These are phyloP conservation scores for Tuber umbilicatum DNA, from an alignment of 495 filamentous ascomycete species.

Conservation along the genomic window DNA sequence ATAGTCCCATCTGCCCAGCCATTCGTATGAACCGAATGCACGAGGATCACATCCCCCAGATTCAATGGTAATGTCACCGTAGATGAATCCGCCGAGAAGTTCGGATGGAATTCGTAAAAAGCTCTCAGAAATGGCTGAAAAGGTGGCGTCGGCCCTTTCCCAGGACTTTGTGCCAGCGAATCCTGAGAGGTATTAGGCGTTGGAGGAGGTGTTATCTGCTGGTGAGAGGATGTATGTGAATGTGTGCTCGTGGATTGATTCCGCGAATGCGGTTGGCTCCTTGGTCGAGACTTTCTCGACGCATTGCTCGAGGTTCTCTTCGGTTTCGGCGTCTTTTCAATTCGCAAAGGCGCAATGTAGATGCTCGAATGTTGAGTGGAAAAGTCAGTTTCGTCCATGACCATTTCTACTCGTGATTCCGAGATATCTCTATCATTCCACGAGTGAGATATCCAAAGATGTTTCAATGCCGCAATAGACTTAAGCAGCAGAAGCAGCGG, in stretches of 20 bases:
- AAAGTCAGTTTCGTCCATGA: constrained; percentile 45
- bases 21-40: constrained; percentile 96
- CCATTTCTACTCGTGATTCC: constrained; percentile 27
- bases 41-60: constrained; percentile 82
- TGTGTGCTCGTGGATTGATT: constrained; percentile 45
- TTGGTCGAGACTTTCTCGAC: constrained; percentile 42
- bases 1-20: constrained; percentile 99
- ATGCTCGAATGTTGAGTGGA: constrained; percentile 51
- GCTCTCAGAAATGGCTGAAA: constrained; percentile 95
- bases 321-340: constrained; percentile 51
- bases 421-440: not conserved
- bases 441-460: not conserved
- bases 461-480: not conserved
- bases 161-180: constrained; percentile 49
- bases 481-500: not conserved
- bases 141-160: constrained; percentile 51
- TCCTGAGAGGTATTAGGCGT: constrained; percentile 62
- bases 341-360: constrained; percentile 67
- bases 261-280: constrained; percentile 44
- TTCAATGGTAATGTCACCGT: constrained; percentile 84
- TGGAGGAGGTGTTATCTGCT: constrained; percentile 64
- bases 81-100: constrained; percentile 56
- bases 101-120: constrained; percentile 88
- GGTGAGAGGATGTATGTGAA: constrained; percentile 42
- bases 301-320: constrained; percentile 48